phyloP scores from a whole-genome alignment of 768 basidiomycete species.

The Amanita pseudoporphyria region DNA sequence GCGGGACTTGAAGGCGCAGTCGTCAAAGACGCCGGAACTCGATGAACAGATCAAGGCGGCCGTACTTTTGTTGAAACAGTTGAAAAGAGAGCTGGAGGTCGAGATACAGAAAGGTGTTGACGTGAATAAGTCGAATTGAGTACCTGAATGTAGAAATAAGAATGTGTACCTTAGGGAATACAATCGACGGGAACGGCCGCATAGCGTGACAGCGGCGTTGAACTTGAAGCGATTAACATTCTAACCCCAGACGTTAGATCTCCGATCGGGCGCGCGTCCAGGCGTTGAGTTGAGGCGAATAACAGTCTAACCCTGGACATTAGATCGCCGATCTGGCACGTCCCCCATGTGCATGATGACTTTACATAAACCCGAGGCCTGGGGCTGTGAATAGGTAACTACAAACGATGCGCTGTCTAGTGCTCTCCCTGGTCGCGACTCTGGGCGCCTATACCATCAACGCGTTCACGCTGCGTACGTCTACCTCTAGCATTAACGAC shows the following conservation, averaged over 20 bases:
- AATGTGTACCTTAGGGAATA: no score
- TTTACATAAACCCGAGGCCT: no score
- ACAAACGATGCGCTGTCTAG: background rate
- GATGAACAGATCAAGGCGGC: conserved; percentile 53
- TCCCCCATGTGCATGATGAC: no score
- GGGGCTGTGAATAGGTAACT: background rate
- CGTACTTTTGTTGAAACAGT: conserved; percentile 51
- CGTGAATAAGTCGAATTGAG: background rate
- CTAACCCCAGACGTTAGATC: no score
- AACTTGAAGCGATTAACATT: no score
- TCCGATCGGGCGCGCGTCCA: no score
- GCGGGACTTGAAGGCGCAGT: conserved; percentile 57
- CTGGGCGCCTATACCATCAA: background rate
- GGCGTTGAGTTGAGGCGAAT: no score
- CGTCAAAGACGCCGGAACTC: conserved; percentile 45
- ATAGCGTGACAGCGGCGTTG: no score
- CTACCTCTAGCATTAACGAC: background rate
- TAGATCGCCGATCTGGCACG: no score
- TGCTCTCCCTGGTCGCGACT: background rate
- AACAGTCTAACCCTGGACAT: no score
- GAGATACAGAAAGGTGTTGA: background rate
- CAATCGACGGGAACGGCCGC: no score
- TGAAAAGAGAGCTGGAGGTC: conserved; percentile 46
- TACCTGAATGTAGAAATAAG: background rate
- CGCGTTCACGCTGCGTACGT: background rate